These are phyloP conservation scores for Aspergillus sojae DNA, from an alignment of 2,329 filamentous ascomycete species.

Conservation along the genomic window DNA sequence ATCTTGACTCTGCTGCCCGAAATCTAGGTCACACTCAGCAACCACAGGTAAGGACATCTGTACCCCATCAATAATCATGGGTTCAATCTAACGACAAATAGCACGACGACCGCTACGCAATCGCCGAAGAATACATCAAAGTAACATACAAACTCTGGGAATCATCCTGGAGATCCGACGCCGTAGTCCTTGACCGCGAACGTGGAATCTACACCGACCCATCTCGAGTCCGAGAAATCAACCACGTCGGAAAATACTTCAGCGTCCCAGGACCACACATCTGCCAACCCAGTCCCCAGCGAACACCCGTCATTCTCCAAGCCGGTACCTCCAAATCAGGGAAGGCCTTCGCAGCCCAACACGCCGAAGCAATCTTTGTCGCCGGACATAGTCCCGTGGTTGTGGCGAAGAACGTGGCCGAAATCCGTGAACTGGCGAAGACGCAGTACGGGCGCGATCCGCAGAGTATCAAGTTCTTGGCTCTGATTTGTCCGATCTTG, in stretches of 20 bases:
- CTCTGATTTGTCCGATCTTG: slow-evolving; percentile 66
- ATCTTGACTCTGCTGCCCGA: slow-evolving; percentile 66
- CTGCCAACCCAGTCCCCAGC: slow-evolving; percentile 66
- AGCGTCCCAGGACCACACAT: slow-evolving; percentile 67
- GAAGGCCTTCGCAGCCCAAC: slow-evolving; percentile 67
- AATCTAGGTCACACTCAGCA: slow-evolving; percentile 64
- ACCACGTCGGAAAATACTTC: slow-evolving; percentile 68
- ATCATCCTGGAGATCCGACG: slow-evolving; percentile 68
- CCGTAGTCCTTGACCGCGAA: slow-evolving; percentile 62
- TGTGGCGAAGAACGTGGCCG: slow-evolving; percentile 63
- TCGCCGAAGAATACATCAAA: slow-evolving; percentile 66
- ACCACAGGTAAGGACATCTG: slow-evolving; percentile 34
- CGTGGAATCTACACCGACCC: slow-evolving; percentile 63
- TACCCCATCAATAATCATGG: background rate
- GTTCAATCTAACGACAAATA: slow-evolving; percentile 17
- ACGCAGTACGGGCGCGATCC: slow-evolving; percentile 60
- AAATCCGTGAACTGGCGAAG: slow-evolving; percentile 61
- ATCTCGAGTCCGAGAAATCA: slow-evolving; percentile 63
- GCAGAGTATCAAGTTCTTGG: slow-evolving; percentile 66
- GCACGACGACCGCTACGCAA: slow-evolving; percentile 68
- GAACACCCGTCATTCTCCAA: slow-evolving; percentile 70
- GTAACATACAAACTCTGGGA: slow-evolving; percentile 70
- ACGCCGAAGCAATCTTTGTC: slow-evolving; percentile 73
- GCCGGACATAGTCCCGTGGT: slow-evolving; percentile 66
- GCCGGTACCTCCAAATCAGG: slow-evolving; percentile 69